A percentile compares a stretch with the other conserved stretches of the same genome.
Conservation (phyloP, 768 basidiomycete genomes). For the Kondoa subrosea region DNA sequence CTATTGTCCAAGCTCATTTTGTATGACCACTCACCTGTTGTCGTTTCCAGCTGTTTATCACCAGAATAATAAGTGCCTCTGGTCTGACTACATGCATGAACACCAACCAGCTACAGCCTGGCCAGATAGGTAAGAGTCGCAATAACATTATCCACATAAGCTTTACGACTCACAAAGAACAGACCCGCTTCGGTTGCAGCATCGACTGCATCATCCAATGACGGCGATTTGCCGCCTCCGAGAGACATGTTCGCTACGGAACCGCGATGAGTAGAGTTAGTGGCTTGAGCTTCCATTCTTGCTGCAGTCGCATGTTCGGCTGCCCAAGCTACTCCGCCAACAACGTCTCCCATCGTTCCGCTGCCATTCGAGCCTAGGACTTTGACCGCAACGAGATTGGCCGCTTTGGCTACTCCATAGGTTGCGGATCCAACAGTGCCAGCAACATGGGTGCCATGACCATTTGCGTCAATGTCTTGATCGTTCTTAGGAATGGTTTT, state of each 20-base stretch:
- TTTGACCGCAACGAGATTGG: conserved; percentile 76
- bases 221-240: conserved; percentile 77
- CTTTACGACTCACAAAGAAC: conserved; percentile 46
- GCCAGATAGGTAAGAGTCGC: background rate
- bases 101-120: no score
- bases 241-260: conserved; percentile 80
- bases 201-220: conserved; percentile 72
- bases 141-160: background rate
- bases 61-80: no score
- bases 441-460: conserved; percentile 50
- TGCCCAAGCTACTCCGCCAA: conserved; percentile 74
- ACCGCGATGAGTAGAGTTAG: background rate
- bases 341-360: conserved; percentile 86
- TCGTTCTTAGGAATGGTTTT: conserved; percentile 58
- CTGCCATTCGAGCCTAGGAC: conserved; percentile 78
- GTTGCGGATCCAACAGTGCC: conserved; percentile 73
- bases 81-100: no score
- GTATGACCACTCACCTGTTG: conserved; percentile 11
- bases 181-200: conserved; percentile 64
- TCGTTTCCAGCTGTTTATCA: conserved; percentile 68
- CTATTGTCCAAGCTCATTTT: background rate
- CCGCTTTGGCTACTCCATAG: conserved; percentile 92
- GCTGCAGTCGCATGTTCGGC: conserved; percentile 42
- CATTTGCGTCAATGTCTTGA: conserved; percentile 71
- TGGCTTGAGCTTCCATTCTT: conserved; percentile 37